Evolutionary conservation across 1,284 basidiomycete species (phyloP), one percentile per base, ranked within the genome.

Genomic region (Rhodotorula sp.): DNA sequence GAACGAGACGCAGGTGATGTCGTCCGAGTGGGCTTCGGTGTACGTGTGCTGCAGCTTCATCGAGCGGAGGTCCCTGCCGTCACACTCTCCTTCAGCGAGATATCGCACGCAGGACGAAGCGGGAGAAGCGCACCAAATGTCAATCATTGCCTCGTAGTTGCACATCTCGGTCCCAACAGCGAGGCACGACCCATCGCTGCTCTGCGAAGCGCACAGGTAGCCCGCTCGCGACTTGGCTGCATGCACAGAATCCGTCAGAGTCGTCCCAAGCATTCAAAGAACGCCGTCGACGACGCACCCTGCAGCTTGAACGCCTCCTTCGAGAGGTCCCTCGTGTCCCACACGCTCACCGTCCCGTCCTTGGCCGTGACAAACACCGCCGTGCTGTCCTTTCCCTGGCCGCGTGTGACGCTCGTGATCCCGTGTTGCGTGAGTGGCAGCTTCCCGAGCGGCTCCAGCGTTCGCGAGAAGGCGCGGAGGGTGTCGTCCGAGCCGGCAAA

Each of bases 1-100:
- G 59, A 84, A 81, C 12, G 81, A 79, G 29, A 84, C 81, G 51
- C 82, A 78, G 29, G 84, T 85, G 70, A 85, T 82, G 72, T 84
- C 84, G 80, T 85, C 84, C 29, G 83, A 83, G 71, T 85, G 84
- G 21, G 84, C 82, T 13, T 84, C 83, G 13, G 81, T 78, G 75
- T 85, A 84, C 9, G 79, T 72, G 75, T 83, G 83, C 2, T 82
- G 75, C 1, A 83, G 81, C 29, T 79, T 56, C 32, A 78, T 74
- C 29, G 81, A 79, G 27, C 83, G 80, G 21, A 79, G 79, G 69
- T 84, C 83, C 81, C 82, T 83, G 64, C 12, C 6, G 0, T 8
- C 37, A 19, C 5, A 17, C 2, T 25, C 8, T 8, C 41, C 27
- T 22, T 34, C 19, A 34, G 21, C 8, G 55, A n/a, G 4, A 6